Evolutionary conservation across 1,284 basidiomycete genomes (phyloP), one percentile per base, ranked within the genome.

Genomic region (Melampsora abietis-canadensis): DNA sequence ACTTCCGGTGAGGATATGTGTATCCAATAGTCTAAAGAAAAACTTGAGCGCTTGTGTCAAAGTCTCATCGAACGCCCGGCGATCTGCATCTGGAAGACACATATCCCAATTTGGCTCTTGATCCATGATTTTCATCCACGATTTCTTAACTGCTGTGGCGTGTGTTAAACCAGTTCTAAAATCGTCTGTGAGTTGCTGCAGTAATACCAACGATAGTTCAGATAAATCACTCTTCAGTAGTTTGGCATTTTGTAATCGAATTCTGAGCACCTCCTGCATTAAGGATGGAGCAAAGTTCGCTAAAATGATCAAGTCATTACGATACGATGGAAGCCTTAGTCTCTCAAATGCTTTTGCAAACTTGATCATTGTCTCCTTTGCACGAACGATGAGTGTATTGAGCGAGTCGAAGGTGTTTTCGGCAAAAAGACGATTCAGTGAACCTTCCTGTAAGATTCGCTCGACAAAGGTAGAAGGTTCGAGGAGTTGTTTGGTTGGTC

Each of bases 181-280:
- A 81, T 97, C 94, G 79, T 95, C 94, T 19, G 90, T 90, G 85
- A 97, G 91, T 81, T 98, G 94, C 82, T 98, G 93, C 78, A 98
- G 91, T 76, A 97, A 92, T 77, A 96, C 86, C 15, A 57, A 40
- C n/a, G 72, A 51, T 46, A 82, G 77, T 69, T 92, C 85, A 79
- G 92, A 88, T 30, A 92, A 94, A 77, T 96, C 92, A 79, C 88
- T 88, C 17, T 78, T 76, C 76, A 98, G 86, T 79, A 93, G 93
- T 80, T 89, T 87, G 4, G 93, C 92, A 77, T 95, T 96, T 76
- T 93, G 91, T 40, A 98, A 86, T 51, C 94, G 90, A 34, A 95
- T 88, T 66, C 90, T 90, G 73, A 98, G 85, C 60, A 90, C 90
- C 66, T 94, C 94, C 81, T 97, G 91, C 34, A 94, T 92, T 64